Evolutionary conservation across 2,329 filamentous ascomycete species (phyloP), one percentile per base, ranked within the genome.

Genomic region (Fusarium algeriense): DNA sequence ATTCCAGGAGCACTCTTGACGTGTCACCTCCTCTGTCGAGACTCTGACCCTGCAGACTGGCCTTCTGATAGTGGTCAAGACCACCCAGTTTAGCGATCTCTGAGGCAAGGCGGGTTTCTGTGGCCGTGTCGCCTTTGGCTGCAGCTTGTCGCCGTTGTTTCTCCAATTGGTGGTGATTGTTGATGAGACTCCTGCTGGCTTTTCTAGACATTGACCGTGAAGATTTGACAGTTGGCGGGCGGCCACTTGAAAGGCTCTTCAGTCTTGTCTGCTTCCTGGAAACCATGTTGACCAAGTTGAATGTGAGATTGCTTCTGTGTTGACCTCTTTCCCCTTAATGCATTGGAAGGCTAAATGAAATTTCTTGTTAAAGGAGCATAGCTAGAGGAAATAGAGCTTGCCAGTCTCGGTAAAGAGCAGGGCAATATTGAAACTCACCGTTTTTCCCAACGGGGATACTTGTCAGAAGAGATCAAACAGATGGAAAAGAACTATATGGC

Each of bases 21-120:
- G 89, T 92, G 78, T 92, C 90, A 19, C 90, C 90, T 28, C 90
- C 90, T 55, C 90, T 85, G 73, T 91, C 89, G 61, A 84, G 84
- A 55, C 88, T 86, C 77, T 92, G 90, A 17, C 90, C 90, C 63
- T 90, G 88, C n/a, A 92, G 83, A 78, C 90, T 92, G 32, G 90
- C 90, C 73, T 87, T 85, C 75, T 92, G 90, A 71, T 92, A 92
- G 59, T 83, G 85, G 55, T 88, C 83, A 28, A 92, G 82, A 0
- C 90, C 90, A 6, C 90, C 90, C 5, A 90, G 79, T 6, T 83
- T 83, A 40, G 85, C 80, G 48, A 92, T 87, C 73, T 91, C 84
- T 3, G 83, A 81, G 26, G 85, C 78, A 23, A 91, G 80, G 7
- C 81, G 79, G 41, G 83, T 85, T 60, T 85, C 83, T 2, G 80